Base-by-base conservation (phyloP, 352 stramenopile species). In the Blastocystis sp. region DNA sequence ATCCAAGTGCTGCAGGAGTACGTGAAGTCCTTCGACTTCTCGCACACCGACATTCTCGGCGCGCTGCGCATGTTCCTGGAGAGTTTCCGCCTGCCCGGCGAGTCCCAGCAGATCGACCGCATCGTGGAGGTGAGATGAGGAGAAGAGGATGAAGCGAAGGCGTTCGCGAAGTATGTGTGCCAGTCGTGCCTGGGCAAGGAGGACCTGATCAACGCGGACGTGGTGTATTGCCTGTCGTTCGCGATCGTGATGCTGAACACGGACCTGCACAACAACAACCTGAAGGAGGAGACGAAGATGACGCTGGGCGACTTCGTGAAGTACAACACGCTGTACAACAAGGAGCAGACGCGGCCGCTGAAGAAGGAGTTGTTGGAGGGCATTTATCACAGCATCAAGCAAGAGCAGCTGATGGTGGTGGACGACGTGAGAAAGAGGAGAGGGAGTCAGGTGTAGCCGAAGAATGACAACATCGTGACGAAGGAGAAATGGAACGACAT, bases 91-190 rank as follows among this genome's bases (percentile, higher is more conserved):
- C 89, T 98, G 48, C 96, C 96, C 1, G 96, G 96, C 3, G 96
- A 99, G 90, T 96, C 96, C 0, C 96, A 99, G 90, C 97, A 97
- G 89, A 98, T 99, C 76, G 96, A 99, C 90, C 92, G 95, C 45
- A 76, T 88, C 38, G 94, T 98, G 5, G 78, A 88, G n/a, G 78
- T 88, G 59, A 56, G 17, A 9, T 21, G 11, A 17, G 7, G 7
- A n/a, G 10, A 1, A 28, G 11, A 19, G 52, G 7, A 10, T 62
- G 28, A 88, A 40, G 7, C 38, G 23, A 61, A 76, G 78, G 11
- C 21, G 1, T 88, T 78, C 43, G 56, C 78, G 4, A 70, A 60
- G 17, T 38, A 76, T 4, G 78, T 38, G n/a, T 88, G 43, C 53
- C 28, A 56, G 14, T 34, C 79, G 53, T 79, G 64, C 4, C 5